These are phyloP conservation scores for Lepidium campestre DNA, from an alignment of 441 rosid species.

Conservation along the genomic window DNA sequence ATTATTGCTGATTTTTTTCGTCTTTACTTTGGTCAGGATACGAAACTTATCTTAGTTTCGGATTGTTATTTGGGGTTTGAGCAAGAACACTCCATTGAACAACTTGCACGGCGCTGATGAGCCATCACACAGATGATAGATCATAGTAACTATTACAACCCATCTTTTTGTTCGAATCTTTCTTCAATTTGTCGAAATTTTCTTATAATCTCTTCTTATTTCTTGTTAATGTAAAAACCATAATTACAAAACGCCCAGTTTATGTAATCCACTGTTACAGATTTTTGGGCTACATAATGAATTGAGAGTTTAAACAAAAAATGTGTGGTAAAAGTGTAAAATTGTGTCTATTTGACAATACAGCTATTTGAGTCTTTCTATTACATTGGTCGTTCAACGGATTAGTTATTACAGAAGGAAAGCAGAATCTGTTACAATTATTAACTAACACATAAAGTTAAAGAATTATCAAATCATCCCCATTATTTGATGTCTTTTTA, in stretches of 20 bases:
- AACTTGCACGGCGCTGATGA: constrained; percentile 29
- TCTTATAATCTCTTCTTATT: background rate
- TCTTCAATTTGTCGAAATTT: background rate
- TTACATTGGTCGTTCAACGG: background rate
- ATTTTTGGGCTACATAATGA: background rate
- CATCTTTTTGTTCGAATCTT: background rate
- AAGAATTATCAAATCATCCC: background rate
- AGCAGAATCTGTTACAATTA: background rate
- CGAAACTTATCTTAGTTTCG: constrained; percentile 68
- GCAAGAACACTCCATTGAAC: constrained; percentile 68
- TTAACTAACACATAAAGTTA: background rate
- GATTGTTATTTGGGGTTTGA: constrained; percentile 95
- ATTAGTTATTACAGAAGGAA: background rate
- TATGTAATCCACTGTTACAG: background rate
- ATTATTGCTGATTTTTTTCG: background rate
- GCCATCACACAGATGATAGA: background rate
- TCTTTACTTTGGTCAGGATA: constrained; percentile 43
- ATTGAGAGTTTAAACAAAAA: background rate
- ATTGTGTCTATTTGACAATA: background rate
- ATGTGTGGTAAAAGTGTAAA: background rate
- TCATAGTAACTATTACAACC: background rate
- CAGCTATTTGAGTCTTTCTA: background rate
- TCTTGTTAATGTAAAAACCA: background rate
- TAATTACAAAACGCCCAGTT: background rate
- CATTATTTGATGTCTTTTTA: background rate